A percentile compares a stretch with the other conserved stretches of the same genome.
These are phyloP conservation scores for Schizophyllum commune DNA, from an alignment of 1,284 basidiomycete genomes.

Conservation along the genomic window DNA sequence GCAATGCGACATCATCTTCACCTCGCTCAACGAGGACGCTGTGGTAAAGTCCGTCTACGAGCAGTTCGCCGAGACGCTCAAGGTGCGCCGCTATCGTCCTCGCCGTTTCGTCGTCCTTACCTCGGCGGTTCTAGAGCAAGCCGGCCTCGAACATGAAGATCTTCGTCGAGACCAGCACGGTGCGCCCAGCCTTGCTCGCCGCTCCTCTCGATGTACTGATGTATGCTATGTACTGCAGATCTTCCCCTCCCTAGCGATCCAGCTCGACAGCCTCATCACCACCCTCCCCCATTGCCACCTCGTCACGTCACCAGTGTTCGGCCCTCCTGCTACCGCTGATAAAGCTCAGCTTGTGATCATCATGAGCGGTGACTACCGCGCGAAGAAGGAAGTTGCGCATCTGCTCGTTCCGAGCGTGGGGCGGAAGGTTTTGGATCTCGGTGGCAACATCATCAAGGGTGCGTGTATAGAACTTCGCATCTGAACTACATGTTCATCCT, in stretches of 20 bases:
- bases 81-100: conserved; percentile 18
- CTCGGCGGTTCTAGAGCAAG: conserved; percentile 22
- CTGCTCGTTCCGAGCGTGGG: conserved; percentile 75
- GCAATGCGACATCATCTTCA: conserved; percentile 77
- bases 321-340: conserved; percentile 62
- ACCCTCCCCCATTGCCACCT: conserved; percentile 56
- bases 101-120: neutral
- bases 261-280: conserved; percentile 68
- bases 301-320: conserved; percentile 79
- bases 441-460: conserved; percentile 75
- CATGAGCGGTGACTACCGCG: conserved; percentile 78
- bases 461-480: neutral
- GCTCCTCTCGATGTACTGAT: neutral
- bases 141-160: conserved; percentile 50
- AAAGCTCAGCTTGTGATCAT: conserved; percentile 66
- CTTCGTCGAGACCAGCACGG: conserved; percentile 78
- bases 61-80: conserved; percentile 52
- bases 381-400: conserved; percentile 76
- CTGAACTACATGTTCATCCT: neutral
- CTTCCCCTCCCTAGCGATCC: conserved; percentile 65
- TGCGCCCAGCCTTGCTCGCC: conserved; percentile 25
- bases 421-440: conserved; percentile 66
- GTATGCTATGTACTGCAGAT: conserved; percentile 32
- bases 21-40: conserved; percentile 68
- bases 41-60: conserved; percentile 67